Conservation (phyloP, 164 flowering plant genomes). For the Magnolia officinalis region DNA sequence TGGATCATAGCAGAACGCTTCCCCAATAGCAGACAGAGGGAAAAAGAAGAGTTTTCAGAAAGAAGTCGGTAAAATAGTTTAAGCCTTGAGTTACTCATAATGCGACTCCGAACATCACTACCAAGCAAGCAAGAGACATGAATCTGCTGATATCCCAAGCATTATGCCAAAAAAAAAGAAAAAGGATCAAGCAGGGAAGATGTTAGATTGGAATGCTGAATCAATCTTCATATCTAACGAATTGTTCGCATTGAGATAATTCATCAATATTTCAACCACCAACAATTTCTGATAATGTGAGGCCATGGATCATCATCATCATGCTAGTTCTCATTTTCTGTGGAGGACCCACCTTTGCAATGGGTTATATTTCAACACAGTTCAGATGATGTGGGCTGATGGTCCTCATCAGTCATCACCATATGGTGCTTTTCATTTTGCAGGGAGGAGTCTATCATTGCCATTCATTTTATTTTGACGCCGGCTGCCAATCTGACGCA, state of each 20-base stretch:
- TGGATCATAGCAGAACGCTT: too few relatives aligned
- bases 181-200: neutral
- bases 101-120: too few relatives aligned
- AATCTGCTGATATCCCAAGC: too few relatives aligned
- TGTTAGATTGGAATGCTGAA: neutral
- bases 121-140: too few relatives aligned
- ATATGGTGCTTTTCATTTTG: neutral
- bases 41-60: too few relatives aligned
- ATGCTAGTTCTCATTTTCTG: neutral
- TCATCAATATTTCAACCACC: neutral
- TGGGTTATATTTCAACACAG: neutral
- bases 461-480: neutral
- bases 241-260: too few relatives aligned
- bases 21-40: too few relatives aligned
- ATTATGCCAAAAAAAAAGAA: too few relatives aligned
- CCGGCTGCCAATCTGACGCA: too few relatives aligned
- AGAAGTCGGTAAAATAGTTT: too few relatives aligned
- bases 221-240: neutral
- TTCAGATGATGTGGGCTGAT: neutral
- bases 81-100: too few relatives aligned
- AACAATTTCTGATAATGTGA: neutral
- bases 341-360: neutral
- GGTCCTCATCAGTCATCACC: neutral
- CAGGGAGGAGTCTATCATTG: neutral
- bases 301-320: neutral